Base-by-base conservation (phyloP, 495 filamentous ascomycete species). In the Hyaloscypha finlandica region DNA sequence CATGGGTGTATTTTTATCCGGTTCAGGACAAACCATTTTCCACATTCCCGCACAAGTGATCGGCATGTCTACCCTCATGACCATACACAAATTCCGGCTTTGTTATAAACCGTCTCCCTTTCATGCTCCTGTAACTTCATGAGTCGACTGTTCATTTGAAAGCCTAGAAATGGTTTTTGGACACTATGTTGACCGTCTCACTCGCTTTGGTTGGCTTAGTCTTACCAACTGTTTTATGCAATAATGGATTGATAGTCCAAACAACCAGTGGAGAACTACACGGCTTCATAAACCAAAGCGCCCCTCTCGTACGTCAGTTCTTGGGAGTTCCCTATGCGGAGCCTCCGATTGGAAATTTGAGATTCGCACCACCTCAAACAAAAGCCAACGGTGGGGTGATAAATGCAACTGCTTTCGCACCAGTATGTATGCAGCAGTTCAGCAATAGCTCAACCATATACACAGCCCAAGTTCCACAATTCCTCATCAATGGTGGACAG, bases 251-350 rank as follows among this genome's bases (percentile, higher is more conserved):
- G 20, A 54, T 22, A 42, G 72, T 79, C 8, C 54, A 73, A 19
- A 80, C 77, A 19, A 72, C 76, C 33, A 76, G 72, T 51, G 80
- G 80, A n/a, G 62, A 61, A 0, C 68, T 79, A 20, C 73, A 74
- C 2, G 80, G 80, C 1, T 72, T 77, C 32, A 71, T 79, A 70
- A 76, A 78, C 64, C 63, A 69, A 51, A 73, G 76, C 1, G 62
- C 71, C 1, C 73, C 75, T 1, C 32, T 62, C 25, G 71, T 73
- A 9, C 84, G 86, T 12, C 71, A 75, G 59, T 91, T 89, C 72
- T 84, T 89, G 45, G 87, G 85, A 1, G 83, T 92, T 19, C 89
- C 89, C 1, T 91, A 84, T 71, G 88, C 88, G 4, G 79, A 87
- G 65, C 79, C 84, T 2, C 88, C 89, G 0, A 79, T 83, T 2